Evolutionary conservation across 2,329 filamentous ascomycete genomes (phyloP).

Genomic region (Leptographium galeiforme): DNA sequence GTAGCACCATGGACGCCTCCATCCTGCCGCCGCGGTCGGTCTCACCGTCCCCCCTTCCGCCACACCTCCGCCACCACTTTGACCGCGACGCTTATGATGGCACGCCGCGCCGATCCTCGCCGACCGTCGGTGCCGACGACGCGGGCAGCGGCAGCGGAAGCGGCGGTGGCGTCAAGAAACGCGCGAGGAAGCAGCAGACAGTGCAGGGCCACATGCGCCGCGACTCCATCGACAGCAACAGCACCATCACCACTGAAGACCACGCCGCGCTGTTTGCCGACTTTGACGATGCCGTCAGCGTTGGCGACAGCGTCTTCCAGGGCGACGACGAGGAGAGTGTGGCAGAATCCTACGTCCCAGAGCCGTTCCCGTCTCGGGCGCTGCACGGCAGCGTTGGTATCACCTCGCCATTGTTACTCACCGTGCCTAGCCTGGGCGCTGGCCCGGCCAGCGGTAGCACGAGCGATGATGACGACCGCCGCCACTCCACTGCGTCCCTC

Average conservation of each 20-base stretch:
- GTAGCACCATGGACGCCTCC: background rate
- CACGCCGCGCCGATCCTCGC: conserved; percentile 25
- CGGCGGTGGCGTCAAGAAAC: no score
- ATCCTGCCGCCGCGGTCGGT: conserved; percentile 21
- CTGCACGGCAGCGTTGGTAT: background rate
- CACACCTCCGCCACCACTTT: conserved; percentile 7
- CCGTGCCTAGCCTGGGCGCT: conserved; percentile 13
- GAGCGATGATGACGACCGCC: conserved; percentile 24
- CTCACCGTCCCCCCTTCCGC: conserved; percentile 7
- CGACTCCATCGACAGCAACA: conserved; percentile 45
- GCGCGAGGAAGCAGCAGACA: conserved; percentile 12
- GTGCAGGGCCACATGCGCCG: conserved; percentile 32
- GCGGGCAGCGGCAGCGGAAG: background rate
- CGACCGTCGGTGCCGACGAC: conserved; percentile 27
- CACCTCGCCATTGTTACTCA: background rate
- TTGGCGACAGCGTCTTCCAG: conserved; percentile 52
- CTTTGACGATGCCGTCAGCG: conserved; percentile 47
- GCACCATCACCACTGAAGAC: conserved; percentile 43
- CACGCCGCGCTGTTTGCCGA: conserved; percentile 39
- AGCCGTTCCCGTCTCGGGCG: conserved; percentile 21
- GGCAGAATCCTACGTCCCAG: conserved; percentile 41
- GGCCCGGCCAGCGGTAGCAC: conserved; percentile 16
- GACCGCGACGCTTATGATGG: conserved; percentile 17
- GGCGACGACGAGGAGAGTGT: conserved; percentile 56
- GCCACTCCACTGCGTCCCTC: conserved; percentile 37